These are phyloP conservation scores for Brettanomyces bruxellensis DNA, from an alignment of 805 yeast species.

Conservation along the genomic window DNA sequence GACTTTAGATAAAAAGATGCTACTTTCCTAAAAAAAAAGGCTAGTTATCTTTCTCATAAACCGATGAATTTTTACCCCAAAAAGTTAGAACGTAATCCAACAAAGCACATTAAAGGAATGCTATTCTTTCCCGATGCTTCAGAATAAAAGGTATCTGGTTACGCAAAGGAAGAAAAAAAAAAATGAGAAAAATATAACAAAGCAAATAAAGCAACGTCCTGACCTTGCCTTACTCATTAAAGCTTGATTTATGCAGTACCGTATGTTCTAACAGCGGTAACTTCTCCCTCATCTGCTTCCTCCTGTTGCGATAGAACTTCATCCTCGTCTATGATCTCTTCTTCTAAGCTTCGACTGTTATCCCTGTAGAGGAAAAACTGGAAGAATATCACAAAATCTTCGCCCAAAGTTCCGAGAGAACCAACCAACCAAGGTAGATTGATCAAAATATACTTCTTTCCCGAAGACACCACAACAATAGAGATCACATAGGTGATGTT, in stretches of 20 bases:
- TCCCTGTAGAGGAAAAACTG: conserved; percentile 77
- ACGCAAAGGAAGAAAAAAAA: neutral
- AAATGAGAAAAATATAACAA: neutral
- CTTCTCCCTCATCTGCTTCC: too few species aligned
- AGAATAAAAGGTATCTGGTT: too few species aligned
- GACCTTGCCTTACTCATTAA: too few species aligned
- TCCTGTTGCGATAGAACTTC: conserved; percentile 4
- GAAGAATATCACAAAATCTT: conserved; percentile 76
- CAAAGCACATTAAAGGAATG: too few species aligned
- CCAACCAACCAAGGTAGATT: conserved; percentile 94
- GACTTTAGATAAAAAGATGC: too few species aligned
- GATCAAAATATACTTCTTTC: conserved; percentile 60
- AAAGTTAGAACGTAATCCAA: too few species aligned
- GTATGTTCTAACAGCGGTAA: too few species aligned
- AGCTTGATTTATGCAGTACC: too few species aligned
- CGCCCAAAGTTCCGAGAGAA: conserved; percentile 71
- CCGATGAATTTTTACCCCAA: too few species aligned
- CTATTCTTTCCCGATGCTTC: too few species aligned
- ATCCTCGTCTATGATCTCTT: conserved; percentile 18
- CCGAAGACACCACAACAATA: conserved; percentile 66
- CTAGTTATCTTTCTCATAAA: too few species aligned
- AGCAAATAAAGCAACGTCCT: neutral
- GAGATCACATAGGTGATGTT: conserved; percentile 85
- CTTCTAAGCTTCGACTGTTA: conserved; percentile 9
- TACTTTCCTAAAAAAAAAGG: too few species aligned